These are phyloP conservation scores for Herpotrichia juniperi DNA, from an alignment of 2,329 filamentous ascomycete species.

Conservation along the genomic window DNA sequence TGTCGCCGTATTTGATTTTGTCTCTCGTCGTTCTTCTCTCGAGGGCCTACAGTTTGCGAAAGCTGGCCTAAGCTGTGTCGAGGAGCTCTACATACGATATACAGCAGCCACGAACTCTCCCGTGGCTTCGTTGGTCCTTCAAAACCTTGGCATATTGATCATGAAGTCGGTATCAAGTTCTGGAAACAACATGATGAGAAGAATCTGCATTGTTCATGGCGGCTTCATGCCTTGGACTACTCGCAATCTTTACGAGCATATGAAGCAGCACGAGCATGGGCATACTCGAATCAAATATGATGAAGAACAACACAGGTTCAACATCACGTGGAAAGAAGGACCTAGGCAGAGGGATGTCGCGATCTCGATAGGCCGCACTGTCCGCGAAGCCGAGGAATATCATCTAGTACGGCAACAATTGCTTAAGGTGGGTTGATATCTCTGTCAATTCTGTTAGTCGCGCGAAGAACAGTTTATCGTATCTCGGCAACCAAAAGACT, in stretches of 20 bases:
- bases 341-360: slow-evolving; percentile 4
- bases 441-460: background rate
- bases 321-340: slow-evolving; percentile 3
- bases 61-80: slow-evolving; percentile 17
- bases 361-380: slow-evolving; percentile 8
- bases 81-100: slow-evolving; percentile 22
- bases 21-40: slow-evolving; percentile 6
- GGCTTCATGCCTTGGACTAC: background rate
- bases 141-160: slow-evolving; percentile 15
- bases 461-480: background rate
- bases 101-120: background rate
- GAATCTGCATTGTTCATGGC: slow-evolving; percentile 22
- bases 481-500: background rate
- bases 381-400: slow-evolving; percentile 13
- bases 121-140: background rate
- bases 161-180: slow-evolving; percentile 20
- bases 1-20: slow-evolving; percentile 7
- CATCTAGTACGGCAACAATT: slow-evolving; percentile 7
- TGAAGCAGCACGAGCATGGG: slow-evolving; percentile 5
- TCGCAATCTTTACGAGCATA: background rate
- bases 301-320: slow-evolving; percentile 14
- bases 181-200: slow-evolving; percentile 13
- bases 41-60: slow-evolving; percentile 13
- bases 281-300: slow-evolving; percentile 10
- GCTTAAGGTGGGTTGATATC: slow-evolving; percentile 8